These are phyloP conservation scores for Diaporthe destruens DNA, from an alignment of 2,329 filamentous ascomycete genomes.

Conservation along the genomic window DNA sequence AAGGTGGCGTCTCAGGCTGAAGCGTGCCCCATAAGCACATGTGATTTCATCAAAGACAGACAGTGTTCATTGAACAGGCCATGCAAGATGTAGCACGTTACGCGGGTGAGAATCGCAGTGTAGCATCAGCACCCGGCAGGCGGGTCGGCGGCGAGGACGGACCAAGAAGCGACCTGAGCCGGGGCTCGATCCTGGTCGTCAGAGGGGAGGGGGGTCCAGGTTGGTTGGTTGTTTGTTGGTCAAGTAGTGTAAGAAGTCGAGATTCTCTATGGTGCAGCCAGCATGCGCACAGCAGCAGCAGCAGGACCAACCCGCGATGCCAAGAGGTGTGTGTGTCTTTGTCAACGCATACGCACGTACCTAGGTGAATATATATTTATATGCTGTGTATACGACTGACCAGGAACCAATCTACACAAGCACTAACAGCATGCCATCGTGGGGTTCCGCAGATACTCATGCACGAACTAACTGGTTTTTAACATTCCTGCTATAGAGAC, in stretches of 20 bases:
- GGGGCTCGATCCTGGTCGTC: too few species aligned
- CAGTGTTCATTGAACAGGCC: not conserved
- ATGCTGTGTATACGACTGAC: not conserved
- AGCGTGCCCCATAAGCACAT: not conserved
- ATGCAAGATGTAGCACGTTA: not conserved
- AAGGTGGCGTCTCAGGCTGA: not conserved
- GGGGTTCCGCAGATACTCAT: not conserved
- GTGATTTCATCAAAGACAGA: not conserved
- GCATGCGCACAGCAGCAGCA: not conserved
- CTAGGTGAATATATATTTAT: too few species aligned
- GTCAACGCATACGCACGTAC: too few species aligned
- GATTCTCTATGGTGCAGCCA: not conserved
- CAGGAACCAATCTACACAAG: not conserved
- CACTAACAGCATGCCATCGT: not conserved
- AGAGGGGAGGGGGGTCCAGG: too few species aligned
- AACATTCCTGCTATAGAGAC: not conserved
- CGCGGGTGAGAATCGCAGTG: not conserved
- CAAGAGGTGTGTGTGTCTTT: not conserved
- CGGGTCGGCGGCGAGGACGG: conserved; percentile 18
- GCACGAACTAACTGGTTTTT: not conserved
- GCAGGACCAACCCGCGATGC: not conserved
- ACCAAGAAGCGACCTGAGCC: conserved; percentile 1
- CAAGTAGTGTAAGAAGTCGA: not conserved
- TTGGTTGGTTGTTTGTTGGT: not conserved
- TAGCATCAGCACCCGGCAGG: not conserved